Base-by-base conservation (phyloP, 225 moss, liverwort and hornwort genomes). In the Pseudisothecium myosuroides region DNA sequence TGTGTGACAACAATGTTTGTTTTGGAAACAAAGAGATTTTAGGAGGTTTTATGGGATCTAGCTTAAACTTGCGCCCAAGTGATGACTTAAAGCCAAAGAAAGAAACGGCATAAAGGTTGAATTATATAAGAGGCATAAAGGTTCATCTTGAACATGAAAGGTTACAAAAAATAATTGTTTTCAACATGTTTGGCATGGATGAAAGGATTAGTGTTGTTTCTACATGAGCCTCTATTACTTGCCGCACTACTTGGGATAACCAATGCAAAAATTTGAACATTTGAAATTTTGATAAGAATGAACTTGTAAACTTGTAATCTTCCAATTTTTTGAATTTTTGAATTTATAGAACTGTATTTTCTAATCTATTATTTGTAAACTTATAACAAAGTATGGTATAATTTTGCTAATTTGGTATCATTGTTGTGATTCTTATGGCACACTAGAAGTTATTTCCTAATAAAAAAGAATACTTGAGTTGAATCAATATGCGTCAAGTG, bases 51-150 rank as follows among this genome's bases (percentile, higher is more conserved):
- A 8, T 34, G 1, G 8, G 22, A 3, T 34, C 5, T 14, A 36
- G 20, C 12, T 22, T 34, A 52, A 31, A 52, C 21, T 76, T 19
- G 5, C 0, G 0, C 5, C 50, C 49, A 19, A 75, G 12, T 49
- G 12, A 12, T 75, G 31, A 75, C 8, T 0, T 20, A 3, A 3
- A 50, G 1, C 8, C 21, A 76, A 52, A 76, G 8, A 34, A 52
- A 52, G 34, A 36, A 76, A 22, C 1, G 0, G 0, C 13, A 22
- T 0, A 2, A 2, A 2, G 21, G 12, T 32, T 32, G 12, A 34
- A 52, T 22, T 76, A 52, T 8, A 2, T 76, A 52, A 32, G 20
- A 32, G 10, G 45, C 17, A 27, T 73, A 10, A 72, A 71, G 15
- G 41, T 75, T 75, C 49, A 50, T 20, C 49, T 75, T 32, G 12